Conservation (phyloP, 306 rosid genomes). For the Trifolium fragiferum region DNA sequence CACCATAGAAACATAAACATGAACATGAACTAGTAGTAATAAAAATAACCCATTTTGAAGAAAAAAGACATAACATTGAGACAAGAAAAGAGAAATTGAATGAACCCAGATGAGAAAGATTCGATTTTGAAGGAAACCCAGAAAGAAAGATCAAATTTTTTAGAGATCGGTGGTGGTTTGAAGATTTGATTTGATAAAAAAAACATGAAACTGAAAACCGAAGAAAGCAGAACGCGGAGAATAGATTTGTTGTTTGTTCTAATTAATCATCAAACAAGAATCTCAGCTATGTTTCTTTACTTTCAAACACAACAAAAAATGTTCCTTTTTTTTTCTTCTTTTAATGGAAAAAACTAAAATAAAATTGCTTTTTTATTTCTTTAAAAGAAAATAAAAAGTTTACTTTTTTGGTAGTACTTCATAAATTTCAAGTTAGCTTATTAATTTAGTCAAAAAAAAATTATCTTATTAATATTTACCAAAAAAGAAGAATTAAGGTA, state of each 20-base stretch:
- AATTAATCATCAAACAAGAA: neutral
- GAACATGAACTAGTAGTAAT: conserved; percentile 34
- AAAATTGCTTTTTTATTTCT: too few species aligned
- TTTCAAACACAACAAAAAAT: neutral
- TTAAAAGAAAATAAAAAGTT: neutral
- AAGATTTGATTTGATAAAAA: conserved; percentile 7
- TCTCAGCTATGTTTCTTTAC: neutral
- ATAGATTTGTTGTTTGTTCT: neutral
- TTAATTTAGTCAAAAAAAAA: too few species aligned
- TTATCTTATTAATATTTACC: too few species aligned
- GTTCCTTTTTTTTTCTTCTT: neutral
- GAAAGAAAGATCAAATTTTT: conserved; percentile 34
- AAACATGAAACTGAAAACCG: conserved; percentile 1
- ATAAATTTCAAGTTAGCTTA: too few species aligned
- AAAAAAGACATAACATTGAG: neutral
- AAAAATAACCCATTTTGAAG: neutral
- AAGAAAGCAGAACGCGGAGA: conserved; percentile 13
- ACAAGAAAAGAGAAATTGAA: neutral
- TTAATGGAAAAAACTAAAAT: neutral
- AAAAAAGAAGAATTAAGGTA: too few species aligned
- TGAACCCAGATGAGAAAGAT: conserved; percentile 45
- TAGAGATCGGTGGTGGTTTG: neutral
- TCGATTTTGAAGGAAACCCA: conserved; percentile 42
- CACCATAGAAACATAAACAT: neutral
- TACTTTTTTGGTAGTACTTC: neutral